Evolutionary conservation across 139 green algal genomes (phyloP).

Genomic region (Haematococcus sp.): DNA sequence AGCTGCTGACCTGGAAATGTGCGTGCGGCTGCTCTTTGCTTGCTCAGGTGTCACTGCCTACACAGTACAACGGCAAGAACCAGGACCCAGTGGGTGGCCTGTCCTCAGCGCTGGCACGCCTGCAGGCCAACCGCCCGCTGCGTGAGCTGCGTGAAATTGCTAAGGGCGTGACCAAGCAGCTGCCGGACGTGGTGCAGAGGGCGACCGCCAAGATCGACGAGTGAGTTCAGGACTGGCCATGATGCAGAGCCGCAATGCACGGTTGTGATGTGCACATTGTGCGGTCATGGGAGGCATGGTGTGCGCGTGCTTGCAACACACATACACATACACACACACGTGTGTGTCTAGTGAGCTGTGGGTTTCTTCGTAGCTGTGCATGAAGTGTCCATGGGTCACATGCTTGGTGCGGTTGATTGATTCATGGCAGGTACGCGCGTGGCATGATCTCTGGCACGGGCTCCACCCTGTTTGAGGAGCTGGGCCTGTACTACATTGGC

Average conservation of each 20-base stretch:
- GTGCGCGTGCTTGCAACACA: not conserved
- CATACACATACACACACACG: not conserved
- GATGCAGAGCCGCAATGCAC: not conserved
- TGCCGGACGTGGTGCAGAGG: conserved; percentile 82
- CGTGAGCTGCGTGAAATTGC: conserved; percentile 96
- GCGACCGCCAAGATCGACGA: conserved; percentile 98
- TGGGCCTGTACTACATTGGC: conserved; percentile 99
- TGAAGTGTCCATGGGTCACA: no score
- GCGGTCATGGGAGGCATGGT: no score
- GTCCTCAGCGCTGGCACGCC: conserved; percentile 77
- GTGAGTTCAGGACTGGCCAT: conserved; percentile 10
- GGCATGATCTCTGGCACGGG: conserved; percentile 95
- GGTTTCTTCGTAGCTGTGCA: no score
- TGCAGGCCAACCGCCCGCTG: conserved; percentile 89
- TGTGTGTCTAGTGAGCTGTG: no score
- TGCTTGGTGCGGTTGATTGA: no score
- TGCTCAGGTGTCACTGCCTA: conserved; percentile 97
- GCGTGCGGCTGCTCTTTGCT: no score
- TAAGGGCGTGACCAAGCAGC: conserved; percentile 95
- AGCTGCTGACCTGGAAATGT: not conserved
- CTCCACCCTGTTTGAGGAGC: conserved; percentile 97
- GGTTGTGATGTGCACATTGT: no score
- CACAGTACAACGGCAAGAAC: conserved; percentile 95
- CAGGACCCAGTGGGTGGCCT: conserved; percentile 96
- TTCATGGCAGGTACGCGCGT: conserved; percentile 86